Evolutionary conservation across 345 rosid species (phyloP).

Genomic region (Gossypium thurberi): DNA sequence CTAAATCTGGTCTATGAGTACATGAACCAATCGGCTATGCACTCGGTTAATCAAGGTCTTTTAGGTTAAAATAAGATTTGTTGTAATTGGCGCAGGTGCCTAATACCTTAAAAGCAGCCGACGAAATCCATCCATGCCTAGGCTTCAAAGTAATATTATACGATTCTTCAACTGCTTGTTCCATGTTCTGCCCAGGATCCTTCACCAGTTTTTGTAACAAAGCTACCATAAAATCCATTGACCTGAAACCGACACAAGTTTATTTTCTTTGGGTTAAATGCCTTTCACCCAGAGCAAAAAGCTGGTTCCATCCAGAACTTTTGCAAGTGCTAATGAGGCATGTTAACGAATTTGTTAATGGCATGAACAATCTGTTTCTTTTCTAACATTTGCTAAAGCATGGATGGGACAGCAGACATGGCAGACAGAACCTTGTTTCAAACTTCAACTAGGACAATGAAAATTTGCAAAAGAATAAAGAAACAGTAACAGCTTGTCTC

Average conservation of each 20-base stretch:
- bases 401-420: background rate
- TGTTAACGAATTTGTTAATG: background rate
- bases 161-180: constrained; percentile 70
- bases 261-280: background rate
- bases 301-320: background rate
- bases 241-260: constrained; percentile 30
- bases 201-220: constrained; percentile 45
- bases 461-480: background rate
- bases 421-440: background rate
- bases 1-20: background rate
- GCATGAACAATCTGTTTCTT: background rate
- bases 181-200: constrained; percentile 59
- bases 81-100: background rate
- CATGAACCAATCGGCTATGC: background rate
- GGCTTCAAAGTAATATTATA: constrained; percentile 64
- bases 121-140: constrained; percentile 93
- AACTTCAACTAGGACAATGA: background rate
- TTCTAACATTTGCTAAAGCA: background rate
- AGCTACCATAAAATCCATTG: constrained; percentile 59
- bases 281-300: background rate
- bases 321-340: background rate
- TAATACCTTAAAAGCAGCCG: constrained; percentile 82
- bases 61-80: background rate
- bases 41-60: background rate
- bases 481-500: background rate